A percentile compares a stretch with the other conserved stretches of the same genome.
These are phyloP conservation scores for Colletotrichum lindemuthianum DNA, from an alignment of 2,329 filamentous ascomycete species.

Conservation along the genomic window DNA sequence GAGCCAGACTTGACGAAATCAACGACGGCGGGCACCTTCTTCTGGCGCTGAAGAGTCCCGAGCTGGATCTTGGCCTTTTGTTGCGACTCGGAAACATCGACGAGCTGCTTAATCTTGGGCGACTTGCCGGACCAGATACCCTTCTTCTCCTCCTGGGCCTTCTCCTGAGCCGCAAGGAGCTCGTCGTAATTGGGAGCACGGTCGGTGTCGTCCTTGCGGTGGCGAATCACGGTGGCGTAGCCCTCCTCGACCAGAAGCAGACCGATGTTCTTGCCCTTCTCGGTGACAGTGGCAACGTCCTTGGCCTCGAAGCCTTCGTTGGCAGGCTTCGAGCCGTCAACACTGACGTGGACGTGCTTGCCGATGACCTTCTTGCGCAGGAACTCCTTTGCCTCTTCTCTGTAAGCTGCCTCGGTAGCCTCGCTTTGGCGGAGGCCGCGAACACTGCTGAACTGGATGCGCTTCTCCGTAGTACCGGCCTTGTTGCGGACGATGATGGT, in stretches of 20 bases:
- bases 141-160: conserved; percentile 86
- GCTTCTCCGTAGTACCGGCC: conserved; percentile 81
- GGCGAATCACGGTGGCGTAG: conserved; percentile 92
- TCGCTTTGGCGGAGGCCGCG: conserved; percentile 92
- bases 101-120: conserved; percentile 82
- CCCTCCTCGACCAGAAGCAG: conserved; percentile 89
- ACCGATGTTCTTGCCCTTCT: conserved; percentile 88
- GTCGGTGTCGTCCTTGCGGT: conserved; percentile 94
- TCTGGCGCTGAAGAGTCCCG: conserved; percentile 86
- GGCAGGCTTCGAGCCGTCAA: conserved; percentile 91
- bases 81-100: conserved; percentile 89
- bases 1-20: conserved; percentile 99
- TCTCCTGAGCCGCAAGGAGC: conserved; percentile 81
- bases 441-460: conserved; percentile 91
- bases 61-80: conserved; percentile 97
- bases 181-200: conserved; percentile 94
- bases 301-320: conserved; percentile 92
- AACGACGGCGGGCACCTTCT: conserved; percentile 90
- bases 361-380: conserved; percentile 93
- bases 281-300: conserved; percentile 88
- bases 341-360: conserved; percentile 89
- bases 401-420: conserved; percentile 86
- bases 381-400: conserved; percentile 95
- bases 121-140: conserved; percentile 96
- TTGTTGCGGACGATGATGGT: conserved; percentile 89